A percentile compares a stretch with the other conserved stretches of the same genome.
Evolutionary conservation across 345 rosid genomes (phyloP).

Genomic region (Linum trigynum): DNA sequence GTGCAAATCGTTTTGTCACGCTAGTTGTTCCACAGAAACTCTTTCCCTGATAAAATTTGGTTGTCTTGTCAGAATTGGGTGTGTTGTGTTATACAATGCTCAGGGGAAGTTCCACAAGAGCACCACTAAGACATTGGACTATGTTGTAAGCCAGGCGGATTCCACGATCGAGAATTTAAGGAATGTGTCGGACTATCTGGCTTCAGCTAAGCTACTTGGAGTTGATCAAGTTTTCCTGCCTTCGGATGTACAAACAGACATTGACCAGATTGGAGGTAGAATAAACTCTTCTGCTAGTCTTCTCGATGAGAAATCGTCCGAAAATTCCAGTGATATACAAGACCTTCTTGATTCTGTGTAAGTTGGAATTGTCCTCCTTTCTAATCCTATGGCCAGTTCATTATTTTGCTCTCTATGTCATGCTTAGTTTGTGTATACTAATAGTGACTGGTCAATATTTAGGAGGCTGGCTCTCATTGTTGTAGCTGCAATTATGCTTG

Average conservation of each 20-base stretch:
- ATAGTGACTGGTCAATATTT: background rate
- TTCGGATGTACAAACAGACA: conserved; percentile 70
- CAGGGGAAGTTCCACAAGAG: conserved; percentile 62
- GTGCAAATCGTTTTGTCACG: too few relatives aligned
- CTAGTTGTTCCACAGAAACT: background rate
- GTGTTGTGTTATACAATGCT: conserved; percentile 62
- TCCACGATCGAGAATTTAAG: conserved; percentile 43
- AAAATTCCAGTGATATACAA: conserved; percentile 45
- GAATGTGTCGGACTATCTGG: conserved; percentile 57
- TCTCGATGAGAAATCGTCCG: conserved; percentile 42
- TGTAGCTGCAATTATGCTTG: conserved; percentile 66
- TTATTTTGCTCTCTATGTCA: too few relatives aligned
- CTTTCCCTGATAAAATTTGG: background rate
- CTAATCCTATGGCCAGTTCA: conserved; percentile 7
- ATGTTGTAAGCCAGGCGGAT: conserved; percentile 69
- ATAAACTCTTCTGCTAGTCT: conserved; percentile 45
- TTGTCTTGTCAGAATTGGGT: conserved; percentile 56
- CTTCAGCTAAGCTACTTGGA: conserved; percentile 54
- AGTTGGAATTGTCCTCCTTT: conserved; percentile 8
- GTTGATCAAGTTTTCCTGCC: conserved; percentile 71
- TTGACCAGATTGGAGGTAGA: conserved; percentile 60
- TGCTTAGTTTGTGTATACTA: background rate
- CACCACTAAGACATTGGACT: conserved; percentile 57
- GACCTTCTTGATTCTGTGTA: conserved; percentile 73
- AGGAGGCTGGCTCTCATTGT: conserved; percentile 67